Evolutionary conservation across 148 eudicot genomes (phyloP).

Genomic region (Amaranthus cruentus): DNA sequence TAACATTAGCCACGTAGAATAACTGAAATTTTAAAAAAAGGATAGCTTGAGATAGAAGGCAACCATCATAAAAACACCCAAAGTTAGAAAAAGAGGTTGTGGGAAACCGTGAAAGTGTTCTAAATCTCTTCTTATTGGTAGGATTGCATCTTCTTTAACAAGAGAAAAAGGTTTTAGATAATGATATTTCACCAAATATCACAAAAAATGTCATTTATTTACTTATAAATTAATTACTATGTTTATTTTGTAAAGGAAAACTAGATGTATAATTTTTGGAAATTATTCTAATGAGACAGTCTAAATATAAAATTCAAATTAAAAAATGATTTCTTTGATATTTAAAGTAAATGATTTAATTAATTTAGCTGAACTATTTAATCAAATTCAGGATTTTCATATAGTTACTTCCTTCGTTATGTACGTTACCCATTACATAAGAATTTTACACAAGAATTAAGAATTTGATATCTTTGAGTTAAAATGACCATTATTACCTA

Average conservation of each 20-base stretch:
- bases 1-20: neutral
- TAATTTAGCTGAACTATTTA: too few species aligned
- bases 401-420: too few species aligned
- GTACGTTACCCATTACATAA: too few species aligned
- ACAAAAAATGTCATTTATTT: conserved; percentile 29
- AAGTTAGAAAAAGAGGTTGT: conserved; percentile 10
- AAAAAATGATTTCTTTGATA: too few species aligned
- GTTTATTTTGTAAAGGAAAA: conserved; percentile 47
- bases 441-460: too few species aligned
- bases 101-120: conserved; percentile 23
- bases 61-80: conserved; percentile 4
- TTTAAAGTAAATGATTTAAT: too few species aligned
- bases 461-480: too few species aligned
- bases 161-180: conserved; percentile 40
- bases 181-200: conserved; percentile 50
- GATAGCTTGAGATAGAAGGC: conserved; percentile 19
- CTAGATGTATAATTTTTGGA: too few species aligned
- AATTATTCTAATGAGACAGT: too few species aligned
- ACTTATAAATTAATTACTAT: neutral
- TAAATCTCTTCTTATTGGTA: conserved; percentile 35
- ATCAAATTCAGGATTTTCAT: too few species aligned
- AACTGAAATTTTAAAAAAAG: neutral
- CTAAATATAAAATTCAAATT: too few species aligned
- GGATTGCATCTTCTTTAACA: conserved; percentile 45
- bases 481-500: too few species aligned